Evolutionary conservation across 176 grass and related monocot species (phyloP).

Genomic region (Zea mays): DNA sequence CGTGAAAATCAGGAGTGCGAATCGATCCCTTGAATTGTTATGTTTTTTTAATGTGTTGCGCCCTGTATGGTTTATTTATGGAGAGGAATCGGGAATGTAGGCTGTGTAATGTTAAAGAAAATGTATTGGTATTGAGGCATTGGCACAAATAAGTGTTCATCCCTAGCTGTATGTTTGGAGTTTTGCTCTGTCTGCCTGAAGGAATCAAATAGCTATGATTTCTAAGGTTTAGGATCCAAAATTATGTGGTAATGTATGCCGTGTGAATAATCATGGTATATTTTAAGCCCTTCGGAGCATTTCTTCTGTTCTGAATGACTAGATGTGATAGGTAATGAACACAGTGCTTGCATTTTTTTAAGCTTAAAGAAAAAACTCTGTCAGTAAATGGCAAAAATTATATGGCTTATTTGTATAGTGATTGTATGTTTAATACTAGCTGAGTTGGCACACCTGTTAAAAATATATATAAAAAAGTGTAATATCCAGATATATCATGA

Average conservation of each 20-base stretch:
- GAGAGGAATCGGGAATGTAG: not conserved
- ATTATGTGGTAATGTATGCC: not conserved
- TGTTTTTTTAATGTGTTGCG: not conserved
- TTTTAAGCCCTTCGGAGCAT: not conserved
- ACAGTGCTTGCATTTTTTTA: not conserved
- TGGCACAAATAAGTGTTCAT: not conserved
- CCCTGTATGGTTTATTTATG: not conserved
- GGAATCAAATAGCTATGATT: not conserved
- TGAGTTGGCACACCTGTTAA: not conserved
- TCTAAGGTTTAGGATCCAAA: not conserved
- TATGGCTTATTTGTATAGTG: not conserved
- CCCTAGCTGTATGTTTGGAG: not conserved
- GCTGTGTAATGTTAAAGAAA: not conserved
- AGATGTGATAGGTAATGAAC: not conserved
- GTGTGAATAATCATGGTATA: not conserved
- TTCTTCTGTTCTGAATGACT: not conserved
- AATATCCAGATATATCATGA: slow-evolving; percentile 7
- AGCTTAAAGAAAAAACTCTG: not conserved
- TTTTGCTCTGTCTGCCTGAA: not conserved
- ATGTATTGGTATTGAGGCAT: not conserved
- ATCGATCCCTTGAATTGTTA: not conserved
- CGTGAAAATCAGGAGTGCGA: not conserved
- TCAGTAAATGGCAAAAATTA: not conserved
- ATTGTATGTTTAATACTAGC: not conserved
- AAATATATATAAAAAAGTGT: not conserved